These are phyloP conservation scores for Podila clonocystis DNA, from an alignment of 192 early-diverging fungal species.

Conservation along the genomic window DNA sequence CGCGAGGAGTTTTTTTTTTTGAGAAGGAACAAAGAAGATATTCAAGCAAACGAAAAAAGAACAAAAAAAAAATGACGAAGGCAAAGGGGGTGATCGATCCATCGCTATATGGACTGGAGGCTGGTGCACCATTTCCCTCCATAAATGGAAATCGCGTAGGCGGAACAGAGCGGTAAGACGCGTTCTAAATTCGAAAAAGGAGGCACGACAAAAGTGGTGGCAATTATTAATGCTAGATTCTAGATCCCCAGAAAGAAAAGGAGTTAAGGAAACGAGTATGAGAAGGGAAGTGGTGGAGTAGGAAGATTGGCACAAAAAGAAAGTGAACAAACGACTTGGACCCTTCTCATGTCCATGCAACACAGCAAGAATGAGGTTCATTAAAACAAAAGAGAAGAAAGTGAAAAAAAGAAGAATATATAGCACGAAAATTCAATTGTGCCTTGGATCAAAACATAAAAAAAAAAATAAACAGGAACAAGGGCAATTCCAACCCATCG, in stretches of 20 bases:
- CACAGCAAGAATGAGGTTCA: too few relatives aligned
- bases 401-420: not conserved
- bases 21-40: not conserved
- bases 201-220: not conserved
- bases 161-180: not conserved
- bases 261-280: too few relatives aligned
- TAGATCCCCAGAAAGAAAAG: too few relatives aligned
- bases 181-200: too few relatives aligned
- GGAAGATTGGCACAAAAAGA: too few relatives aligned
- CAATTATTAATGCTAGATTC: not conserved
- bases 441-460: not conserved
- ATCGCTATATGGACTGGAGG: not conserved
- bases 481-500: conserved; percentile 5
- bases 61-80: not conserved
- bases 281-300: too few relatives aligned
- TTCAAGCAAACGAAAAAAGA: not conserved
- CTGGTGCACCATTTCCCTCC: not conserved
- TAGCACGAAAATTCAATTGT: not conserved
- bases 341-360: too few relatives aligned
- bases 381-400: too few relatives aligned
- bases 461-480: conserved; percentile 2
- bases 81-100: not conserved
- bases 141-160: conserved; percentile 5
- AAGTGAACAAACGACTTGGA: too few relatives aligned
- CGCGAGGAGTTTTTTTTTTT: not conserved